phyloP scores from a whole-genome alignment of 139 green algal species.

The Micractinium sp. region DNA sequence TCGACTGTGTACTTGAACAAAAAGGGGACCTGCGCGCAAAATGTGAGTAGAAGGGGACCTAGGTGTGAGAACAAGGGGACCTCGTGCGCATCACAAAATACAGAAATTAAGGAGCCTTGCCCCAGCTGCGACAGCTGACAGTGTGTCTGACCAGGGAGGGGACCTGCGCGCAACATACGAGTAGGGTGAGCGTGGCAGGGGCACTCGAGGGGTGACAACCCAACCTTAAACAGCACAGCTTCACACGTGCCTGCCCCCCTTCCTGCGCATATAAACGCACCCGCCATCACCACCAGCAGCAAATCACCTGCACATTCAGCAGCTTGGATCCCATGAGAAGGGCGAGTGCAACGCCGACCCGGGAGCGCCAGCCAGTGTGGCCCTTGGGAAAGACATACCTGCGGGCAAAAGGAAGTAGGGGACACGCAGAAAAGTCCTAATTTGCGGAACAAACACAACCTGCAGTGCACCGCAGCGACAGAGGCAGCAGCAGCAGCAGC shows the following conservation, averaged over 20 bases:
- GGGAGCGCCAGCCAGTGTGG: slow-evolving; percentile 61
- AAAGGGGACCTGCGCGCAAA: slow-evolving; percentile 68
- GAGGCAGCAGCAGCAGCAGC: too few relatives aligned
- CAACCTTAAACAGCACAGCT: not conserved
- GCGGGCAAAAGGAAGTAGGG: not conserved
- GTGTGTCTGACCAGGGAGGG: not conserved
- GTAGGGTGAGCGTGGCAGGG: too few relatives aligned
- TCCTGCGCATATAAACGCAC: too few relatives aligned
- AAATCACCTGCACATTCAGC: slow-evolving; percentile 74
- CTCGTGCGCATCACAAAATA: not conserved
- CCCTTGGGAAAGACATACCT: slow-evolving; percentile 51
- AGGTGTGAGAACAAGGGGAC: not conserved
- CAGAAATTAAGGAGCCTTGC: too few relatives aligned
- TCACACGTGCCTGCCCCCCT: not conserved
- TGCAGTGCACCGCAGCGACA: not conserved
- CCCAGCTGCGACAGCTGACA: too few relatives aligned
- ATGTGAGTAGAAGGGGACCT: not conserved
- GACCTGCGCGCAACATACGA: not conserved
- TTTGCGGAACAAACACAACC: too few relatives aligned
- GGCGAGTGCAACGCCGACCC: slow-evolving; percentile 65
- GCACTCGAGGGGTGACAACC: not conserved
- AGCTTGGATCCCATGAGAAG: slow-evolving; percentile 70
- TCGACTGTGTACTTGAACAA: slow-evolving; percentile 87
- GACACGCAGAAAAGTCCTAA: not conserved
- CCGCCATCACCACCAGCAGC: not conserved